Percentiles rank a stretch among this genome's conserved stretches.
phyloP scores from a whole-genome alignment of 305 asterid genomes.

The Rubia tinctorum region DNA sequence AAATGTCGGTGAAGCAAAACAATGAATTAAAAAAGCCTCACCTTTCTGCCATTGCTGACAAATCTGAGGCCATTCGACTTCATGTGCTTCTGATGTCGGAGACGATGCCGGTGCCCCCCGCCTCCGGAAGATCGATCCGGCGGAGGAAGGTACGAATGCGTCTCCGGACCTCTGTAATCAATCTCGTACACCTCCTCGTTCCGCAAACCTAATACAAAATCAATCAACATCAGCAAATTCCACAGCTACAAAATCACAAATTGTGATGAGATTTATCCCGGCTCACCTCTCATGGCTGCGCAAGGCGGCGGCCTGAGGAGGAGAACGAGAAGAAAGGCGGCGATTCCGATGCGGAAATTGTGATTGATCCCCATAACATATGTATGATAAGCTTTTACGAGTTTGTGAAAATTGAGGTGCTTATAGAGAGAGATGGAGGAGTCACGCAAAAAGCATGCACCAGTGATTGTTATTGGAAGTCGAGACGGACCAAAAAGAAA shows the following conservation, averaged over 20 bases:
- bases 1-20: neutral
- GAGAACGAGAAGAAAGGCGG: slow-evolving; percentile 27
- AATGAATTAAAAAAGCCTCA: neutral
- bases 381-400: no score
- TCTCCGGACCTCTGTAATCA: slow-evolving; percentile 39
- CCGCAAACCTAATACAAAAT: neutral
- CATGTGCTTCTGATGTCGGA: slow-evolving; percentile 18
- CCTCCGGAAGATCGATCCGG: slow-evolving; percentile 19
- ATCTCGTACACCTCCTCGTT: slow-evolving; percentile 26
- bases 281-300: slow-evolving; percentile 39
- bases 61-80: slow-evolving; percentile 24
- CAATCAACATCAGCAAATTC: neutral
- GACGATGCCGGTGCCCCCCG: slow-evolving; percentile 10
- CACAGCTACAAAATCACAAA: neutral
- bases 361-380: slow-evolving; percentile 30
- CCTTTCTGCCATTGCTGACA: slow-evolving; percentile 18
- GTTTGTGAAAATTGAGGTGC: neutral
- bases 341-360: slow-evolving; percentile 20
- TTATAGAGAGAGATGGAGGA: slow-evolving; percentile 8
- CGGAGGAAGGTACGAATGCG: slow-evolving; percentile 34
- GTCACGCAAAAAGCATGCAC: neutral
- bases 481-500: no score
- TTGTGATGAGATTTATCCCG: neutral
- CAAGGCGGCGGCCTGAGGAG: slow-evolving; percentile 12
- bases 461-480: neutral